Percentiles rank a stretch among this genome's conserved stretches.
Evolutionary conservation across 768 basidiomycete species (phyloP).

Genomic region (Mycena galericulata): DNA sequence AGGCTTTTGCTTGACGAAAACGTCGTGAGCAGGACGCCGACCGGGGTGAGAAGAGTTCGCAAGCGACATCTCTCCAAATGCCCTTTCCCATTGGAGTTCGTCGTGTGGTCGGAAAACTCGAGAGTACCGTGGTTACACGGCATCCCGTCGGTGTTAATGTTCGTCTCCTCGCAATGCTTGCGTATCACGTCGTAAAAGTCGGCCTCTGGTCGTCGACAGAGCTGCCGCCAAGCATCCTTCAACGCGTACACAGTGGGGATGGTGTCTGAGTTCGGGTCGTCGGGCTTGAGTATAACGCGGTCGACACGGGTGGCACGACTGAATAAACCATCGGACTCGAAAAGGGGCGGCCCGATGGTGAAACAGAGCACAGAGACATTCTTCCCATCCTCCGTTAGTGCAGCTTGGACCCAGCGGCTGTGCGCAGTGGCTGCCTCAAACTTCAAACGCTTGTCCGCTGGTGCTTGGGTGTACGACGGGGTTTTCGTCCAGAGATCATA

Average conservation of each 20-base stretch:
- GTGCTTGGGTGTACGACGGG: no score
- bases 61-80: conserved; percentile 5
- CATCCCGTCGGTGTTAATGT: conserved; percentile 6
- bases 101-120: neutral
- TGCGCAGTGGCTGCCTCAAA: no score
- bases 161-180: neutral
- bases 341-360: neutral
- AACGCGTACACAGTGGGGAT: conserved; percentile 9
- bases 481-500: no score
- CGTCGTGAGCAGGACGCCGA: neutral
- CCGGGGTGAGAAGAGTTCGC: conserved; percentile 8
- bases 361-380: conserved; percentile 1
- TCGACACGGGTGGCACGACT: conserved; percentile 19
- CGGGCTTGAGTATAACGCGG: conserved; percentile 18
- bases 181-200: conserved; percentile 28
- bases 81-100: neutral
- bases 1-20: conserved; percentile 6
- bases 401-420: conserved; percentile 5
- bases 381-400: neutral
- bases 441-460: no score
- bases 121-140: conserved; percentile 21
- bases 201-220: conserved; percentile 13
- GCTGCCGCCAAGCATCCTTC: conserved; percentile 26
- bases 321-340: conserved; percentile 7
- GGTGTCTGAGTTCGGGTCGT: no score